Conservation (phyloP, 768 basidiomycete genomes). For the Terana coerulea region DNA sequence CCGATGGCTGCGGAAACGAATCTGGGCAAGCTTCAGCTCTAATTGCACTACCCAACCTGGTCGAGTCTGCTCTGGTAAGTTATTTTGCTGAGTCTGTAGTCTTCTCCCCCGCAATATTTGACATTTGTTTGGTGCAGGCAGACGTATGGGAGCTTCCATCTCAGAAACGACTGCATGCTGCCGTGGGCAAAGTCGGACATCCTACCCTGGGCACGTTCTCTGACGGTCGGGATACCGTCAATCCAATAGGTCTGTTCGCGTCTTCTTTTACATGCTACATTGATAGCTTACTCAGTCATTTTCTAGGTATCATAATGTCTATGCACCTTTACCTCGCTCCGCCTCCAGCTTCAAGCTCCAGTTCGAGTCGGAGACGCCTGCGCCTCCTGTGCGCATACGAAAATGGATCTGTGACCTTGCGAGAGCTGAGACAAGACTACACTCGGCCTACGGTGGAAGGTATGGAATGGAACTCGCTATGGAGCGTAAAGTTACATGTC, state of each 20-base stretch:
- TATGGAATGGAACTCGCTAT: constrained; percentile 66
- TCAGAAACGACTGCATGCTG: constrained; percentile 71
- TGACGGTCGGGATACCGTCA: constrained; percentile 43
- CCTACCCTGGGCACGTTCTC: constrained; percentile 12
- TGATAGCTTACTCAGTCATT: neutral
- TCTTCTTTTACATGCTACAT: neutral
- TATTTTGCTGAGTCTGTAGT: neutral
- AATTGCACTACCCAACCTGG: constrained; percentile 81
- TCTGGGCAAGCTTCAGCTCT: constrained; percentile 37
- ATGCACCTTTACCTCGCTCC: constrained; percentile 49
- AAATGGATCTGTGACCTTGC: constrained; percentile 78
- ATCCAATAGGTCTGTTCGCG: constrained; percentile 48
- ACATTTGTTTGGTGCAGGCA: constrained; percentile 47
- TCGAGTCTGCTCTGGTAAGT: constrained; percentile 80
- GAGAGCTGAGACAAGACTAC: constrained; percentile 40
- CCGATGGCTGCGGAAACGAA: constrained; percentile 3
- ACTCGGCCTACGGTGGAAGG: constrained; percentile 58
- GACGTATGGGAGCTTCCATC: constrained; percentile 85
- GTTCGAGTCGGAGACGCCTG: constrained; percentile 39
- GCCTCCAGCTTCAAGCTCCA: no score
- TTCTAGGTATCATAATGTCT: constrained; percentile 84
- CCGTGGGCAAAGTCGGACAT: constrained; percentile 61
- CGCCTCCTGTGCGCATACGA: constrained; percentile 78
- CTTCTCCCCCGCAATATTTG: neutral
- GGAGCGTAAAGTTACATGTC: constrained; percentile 63